Conservation (phyloP, 192 early-diverging fungal species). For the Ambispora gerdemannii region DNA sequence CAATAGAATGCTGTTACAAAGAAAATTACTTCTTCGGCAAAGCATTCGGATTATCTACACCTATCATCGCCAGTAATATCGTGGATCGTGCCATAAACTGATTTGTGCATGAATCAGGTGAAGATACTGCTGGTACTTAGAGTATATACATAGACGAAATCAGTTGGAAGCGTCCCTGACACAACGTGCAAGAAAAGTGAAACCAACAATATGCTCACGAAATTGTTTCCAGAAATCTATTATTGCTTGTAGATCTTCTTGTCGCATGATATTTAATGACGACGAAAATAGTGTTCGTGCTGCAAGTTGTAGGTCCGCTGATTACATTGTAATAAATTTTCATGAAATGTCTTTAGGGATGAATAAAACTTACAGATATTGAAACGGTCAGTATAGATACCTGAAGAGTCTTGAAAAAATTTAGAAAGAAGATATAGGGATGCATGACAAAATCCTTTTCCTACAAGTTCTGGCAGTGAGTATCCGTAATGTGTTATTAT, state of each 20-base stretch:
- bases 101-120: constrained; percentile 36
- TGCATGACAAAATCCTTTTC: constrained; percentile 50
- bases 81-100: constrained; percentile 60
- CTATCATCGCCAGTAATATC: constrained; percentile 75
- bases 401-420: constrained; percentile 81
- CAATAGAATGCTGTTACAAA: background rate
- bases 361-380: no score
- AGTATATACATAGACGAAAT: constrained; percentile 18
- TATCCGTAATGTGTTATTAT: constrained; percentile 52
- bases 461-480: constrained; percentile 47
- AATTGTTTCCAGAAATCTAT: constrained; percentile 69
- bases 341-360: no score
- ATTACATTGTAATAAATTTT: no score
- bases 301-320: constrained; percentile 66
- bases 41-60: constrained; percentile 52
- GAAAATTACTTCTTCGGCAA: constrained; percentile 41
- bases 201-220: constrained; percentile 45
- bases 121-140: constrained; percentile 49
- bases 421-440: constrained; percentile 72
- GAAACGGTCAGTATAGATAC: no score
- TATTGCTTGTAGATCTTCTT: constrained; percentile 46
- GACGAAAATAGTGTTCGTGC: constrained; percentile 56
- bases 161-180: background rate
- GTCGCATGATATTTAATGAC: constrained; percentile 49
- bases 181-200: background rate